These are phyloP conservation scores for Colletotrichum lindemuthianum DNA, from an alignment of 2,329 filamentous ascomycete genomes.

Conservation along the genomic window DNA sequence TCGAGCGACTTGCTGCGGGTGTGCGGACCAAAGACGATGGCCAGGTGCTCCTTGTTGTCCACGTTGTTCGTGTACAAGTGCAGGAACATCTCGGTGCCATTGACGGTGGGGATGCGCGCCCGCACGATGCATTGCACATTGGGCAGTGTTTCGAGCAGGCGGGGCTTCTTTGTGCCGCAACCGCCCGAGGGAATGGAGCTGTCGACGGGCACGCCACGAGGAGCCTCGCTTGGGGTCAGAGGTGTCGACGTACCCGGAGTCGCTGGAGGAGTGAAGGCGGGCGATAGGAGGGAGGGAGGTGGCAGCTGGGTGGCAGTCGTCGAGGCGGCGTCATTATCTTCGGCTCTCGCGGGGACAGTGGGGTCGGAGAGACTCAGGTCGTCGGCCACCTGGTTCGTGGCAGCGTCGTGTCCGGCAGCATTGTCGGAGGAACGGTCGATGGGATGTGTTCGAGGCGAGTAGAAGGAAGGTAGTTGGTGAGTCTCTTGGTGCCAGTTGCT, in stretches of 20 bases:
- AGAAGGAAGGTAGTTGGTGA: conserved; percentile 56
- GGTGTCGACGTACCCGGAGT: conserved; percentile 70
- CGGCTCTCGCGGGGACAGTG: conserved; percentile 24
- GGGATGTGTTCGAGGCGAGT: conserved; percentile 52
- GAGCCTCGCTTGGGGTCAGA: conserved; percentile 46
- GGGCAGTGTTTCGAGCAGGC: conserved; percentile 79
- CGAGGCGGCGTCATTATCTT: conserved; percentile 30
- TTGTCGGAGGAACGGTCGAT: conserved; percentile 38
- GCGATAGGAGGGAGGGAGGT: conserved; percentile 82
- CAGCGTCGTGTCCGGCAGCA: conserved; percentile 37
- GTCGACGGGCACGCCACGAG: conserved; percentile 68
- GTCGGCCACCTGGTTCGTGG: conserved; percentile 27
- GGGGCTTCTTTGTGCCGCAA: conserved; percentile 72
- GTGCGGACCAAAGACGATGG: conserved; percentile 91
- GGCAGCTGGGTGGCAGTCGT: conserved; percentile 44
- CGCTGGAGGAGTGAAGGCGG: conserved; percentile 80
- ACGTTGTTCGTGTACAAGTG: conserved; percentile 93
- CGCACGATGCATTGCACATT: conserved; percentile 93
- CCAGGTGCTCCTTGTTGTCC: conserved; percentile 95
- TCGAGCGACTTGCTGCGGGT: conserved; percentile 82
- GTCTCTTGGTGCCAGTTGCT: conserved; percentile 45
- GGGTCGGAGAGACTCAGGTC: conserved; percentile 33
- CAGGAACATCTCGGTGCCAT: conserved; percentile 94
- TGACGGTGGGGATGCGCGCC: conserved; percentile 92
- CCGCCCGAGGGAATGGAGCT: conserved; percentile 67